These are phyloP conservation scores for Serendipita sp. DNA, from an alignment of 768 basidiomycete species.

Conservation along the genomic window DNA sequence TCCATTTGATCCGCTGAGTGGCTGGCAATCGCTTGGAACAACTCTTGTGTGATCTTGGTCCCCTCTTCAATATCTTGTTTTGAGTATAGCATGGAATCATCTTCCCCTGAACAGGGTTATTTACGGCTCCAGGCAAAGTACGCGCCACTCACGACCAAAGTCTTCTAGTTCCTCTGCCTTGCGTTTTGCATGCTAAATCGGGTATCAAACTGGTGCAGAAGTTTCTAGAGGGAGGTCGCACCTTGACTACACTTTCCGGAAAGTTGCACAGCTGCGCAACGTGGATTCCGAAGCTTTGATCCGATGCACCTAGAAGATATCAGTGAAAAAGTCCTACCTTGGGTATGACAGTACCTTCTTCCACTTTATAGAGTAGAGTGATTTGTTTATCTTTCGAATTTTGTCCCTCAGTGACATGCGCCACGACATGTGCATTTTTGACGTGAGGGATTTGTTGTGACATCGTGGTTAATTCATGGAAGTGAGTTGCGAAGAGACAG, in stretches of 20 bases:
- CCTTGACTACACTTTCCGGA: conserved; percentile 84
- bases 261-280: conserved; percentile 97
- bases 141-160: conserved; percentile 39
- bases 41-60: conserved; percentile 58
- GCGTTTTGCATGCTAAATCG: conserved; percentile 58
- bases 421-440: conserved; percentile 89
- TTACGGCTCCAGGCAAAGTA: conserved; percentile 9
- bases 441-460: conserved; percentile 76
- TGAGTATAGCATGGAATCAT: conserved; percentile 30
- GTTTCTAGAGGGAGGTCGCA: conserved; percentile 18
- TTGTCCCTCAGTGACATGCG: conserved; percentile 51
- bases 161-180: conserved; percentile 88
- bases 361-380: conserved; percentile 55
- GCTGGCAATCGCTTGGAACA: conserved; percentile 54
- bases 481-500: conserved; percentile 94
- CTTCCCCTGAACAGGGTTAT: conserved; percentile 17
- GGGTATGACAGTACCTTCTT: conserved; percentile 42
- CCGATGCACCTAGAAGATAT: conserved; percentile 54
- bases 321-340: neutral
- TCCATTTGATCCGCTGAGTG: conserved; percentile 34
- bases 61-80: conserved; percentile 60
- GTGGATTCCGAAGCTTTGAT: conserved; percentile 97
- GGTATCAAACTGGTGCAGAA: neutral
- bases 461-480: conserved; percentile 88
- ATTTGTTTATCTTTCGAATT: conserved; percentile 51